Evolutionary conservation across 192 early-diverging fungal genomes (phyloP).

Genomic region (Pilobolus umbonatus): DNA sequence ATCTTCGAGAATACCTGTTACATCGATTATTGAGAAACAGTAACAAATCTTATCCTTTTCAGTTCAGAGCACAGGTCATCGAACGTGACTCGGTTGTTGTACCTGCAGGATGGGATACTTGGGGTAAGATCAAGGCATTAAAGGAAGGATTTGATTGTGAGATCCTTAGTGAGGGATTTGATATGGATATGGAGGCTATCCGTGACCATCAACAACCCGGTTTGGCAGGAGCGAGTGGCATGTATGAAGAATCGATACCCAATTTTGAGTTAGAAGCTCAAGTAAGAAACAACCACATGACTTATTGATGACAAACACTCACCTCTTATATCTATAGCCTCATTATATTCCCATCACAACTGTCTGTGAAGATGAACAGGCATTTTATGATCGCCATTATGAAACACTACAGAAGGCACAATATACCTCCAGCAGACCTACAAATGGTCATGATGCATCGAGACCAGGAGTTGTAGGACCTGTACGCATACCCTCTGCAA

Average conservation of each 20-base stretch:
- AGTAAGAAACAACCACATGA: slow-evolving; percentile 10
- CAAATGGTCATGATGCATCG: slow-evolving; percentile 28
- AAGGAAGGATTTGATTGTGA: slow-evolving; percentile 72
- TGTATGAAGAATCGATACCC: slow-evolving; percentile 56
- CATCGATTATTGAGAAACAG: slow-evolving; percentile 57
- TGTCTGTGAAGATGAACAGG: slow-evolving; percentile 82
- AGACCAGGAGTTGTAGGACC: slow-evolving; percentile 50
- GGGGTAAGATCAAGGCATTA: slow-evolving; percentile 77
- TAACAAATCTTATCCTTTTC: slow-evolving; percentile 51
- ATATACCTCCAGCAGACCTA: slow-evolving; percentile 40
- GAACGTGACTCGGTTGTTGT: slow-evolving; percentile 87
- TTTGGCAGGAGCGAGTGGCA: slow-evolving; percentile 47
- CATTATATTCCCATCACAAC: slow-evolving; percentile 59
- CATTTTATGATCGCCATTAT: slow-evolving; percentile 76
- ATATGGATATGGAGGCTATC: slow-evolving; percentile 39
- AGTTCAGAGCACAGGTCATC: slow-evolving; percentile 70
- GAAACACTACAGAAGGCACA: slow-evolving; percentile 61
- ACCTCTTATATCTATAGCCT: slow-evolving; percentile 35
- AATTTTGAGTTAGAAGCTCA: slow-evolving; percentile 40
- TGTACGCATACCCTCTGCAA: slow-evolving; percentile 31
- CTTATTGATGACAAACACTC: not conserved
- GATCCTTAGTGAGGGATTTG: slow-evolving; percentile 57
- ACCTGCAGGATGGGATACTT: slow-evolving; percentile 92
- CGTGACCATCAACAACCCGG: slow-evolving; percentile 23
- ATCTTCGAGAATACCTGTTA: slow-evolving; percentile 77